A percentile compares a stretch with the other conserved stretches of the same genome.
Conservation (phyloP, 2,329 filamentous ascomycete genomes). For the Thielaviopsis punctulata region DNA sequence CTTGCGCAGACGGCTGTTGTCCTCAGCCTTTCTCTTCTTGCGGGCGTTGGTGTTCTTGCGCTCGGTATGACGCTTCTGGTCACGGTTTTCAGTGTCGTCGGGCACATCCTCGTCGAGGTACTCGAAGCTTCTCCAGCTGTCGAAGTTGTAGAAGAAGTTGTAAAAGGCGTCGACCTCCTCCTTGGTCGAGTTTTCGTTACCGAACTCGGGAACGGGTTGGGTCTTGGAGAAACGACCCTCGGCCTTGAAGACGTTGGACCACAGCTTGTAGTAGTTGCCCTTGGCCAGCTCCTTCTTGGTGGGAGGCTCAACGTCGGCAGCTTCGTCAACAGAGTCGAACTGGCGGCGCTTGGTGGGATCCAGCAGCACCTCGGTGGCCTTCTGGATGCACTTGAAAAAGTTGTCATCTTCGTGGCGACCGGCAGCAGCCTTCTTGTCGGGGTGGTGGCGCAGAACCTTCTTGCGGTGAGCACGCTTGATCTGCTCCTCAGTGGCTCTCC, state of each 20-base stretch:
- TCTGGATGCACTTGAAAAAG: conserved; percentile 99
- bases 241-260: conserved; percentile 75
- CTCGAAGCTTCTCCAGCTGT: conserved; percentile 94
- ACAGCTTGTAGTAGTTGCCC: conserved; percentile 89
- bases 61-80: conserved; percentile 96
- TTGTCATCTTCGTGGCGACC: conserved; percentile 82
- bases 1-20: conserved; percentile 77
- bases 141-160: conserved; percentile 99
- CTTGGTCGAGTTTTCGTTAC: conserved; percentile 66
- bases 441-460: conserved; percentile 98
- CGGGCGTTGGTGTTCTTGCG: conserved; percentile 95
- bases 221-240: conserved; percentile 85
- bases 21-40: conserved; percentile 99
- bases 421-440: conserved; percentile 91
- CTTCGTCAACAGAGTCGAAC: conserved; percentile 92
- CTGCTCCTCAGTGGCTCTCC: conserved; percentile 86
- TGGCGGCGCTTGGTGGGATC: conserved; percentile 87
- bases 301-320: conserved; percentile 80
- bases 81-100: conserved; percentile 96
- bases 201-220: conserved; percentile 76
- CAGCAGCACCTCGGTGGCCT: conserved; percentile 81
- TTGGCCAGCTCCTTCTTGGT: conserved; percentile 78
- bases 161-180: conserved; percentile 91
- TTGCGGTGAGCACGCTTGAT: conserved; percentile 98
- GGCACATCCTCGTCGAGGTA: conserved; percentile 98